Conservation (phyloP, 345 rosid species). For the Hibiscus trionum region DNA sequence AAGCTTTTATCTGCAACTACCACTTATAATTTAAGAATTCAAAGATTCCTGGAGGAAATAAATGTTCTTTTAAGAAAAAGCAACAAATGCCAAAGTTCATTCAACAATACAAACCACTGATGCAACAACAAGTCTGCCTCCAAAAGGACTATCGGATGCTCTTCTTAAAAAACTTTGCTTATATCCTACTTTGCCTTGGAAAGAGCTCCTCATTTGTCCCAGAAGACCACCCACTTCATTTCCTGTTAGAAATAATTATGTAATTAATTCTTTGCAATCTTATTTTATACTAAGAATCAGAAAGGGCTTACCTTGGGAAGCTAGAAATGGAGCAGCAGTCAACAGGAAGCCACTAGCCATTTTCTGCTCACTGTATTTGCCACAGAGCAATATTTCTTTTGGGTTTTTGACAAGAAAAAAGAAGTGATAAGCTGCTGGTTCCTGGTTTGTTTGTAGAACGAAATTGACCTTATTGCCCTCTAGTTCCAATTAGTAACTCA, state of each 20-base stretch:
- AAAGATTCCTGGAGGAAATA: not conserved
- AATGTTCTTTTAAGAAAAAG: not conserved
- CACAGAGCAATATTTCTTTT: not conserved
- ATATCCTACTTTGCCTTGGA: slow-evolving; percentile 21
- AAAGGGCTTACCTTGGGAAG: slow-evolving; percentile 30
- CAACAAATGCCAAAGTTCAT: not conserved
- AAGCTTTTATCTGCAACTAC: not conserved
- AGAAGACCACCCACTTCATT: slow-evolving; percentile 23
- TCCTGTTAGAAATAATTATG: slow-evolving; percentile 24
- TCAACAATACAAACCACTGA: slow-evolving; percentile 34
- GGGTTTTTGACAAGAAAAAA: not conserved
- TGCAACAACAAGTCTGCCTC: slow-evolving; percentile 21
- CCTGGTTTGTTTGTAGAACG: not conserved
- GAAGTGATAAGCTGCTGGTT: not conserved
- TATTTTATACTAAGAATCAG: not conserved
- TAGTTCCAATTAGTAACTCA: not conserved
- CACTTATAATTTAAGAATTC: not conserved
- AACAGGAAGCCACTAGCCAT: slow-evolving; percentile 14
- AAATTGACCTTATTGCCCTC: slow-evolving; percentile 23
- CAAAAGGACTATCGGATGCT: slow-evolving; percentile 7
- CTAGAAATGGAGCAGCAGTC: slow-evolving; percentile 18
- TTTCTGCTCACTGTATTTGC: slow-evolving; percentile 16
- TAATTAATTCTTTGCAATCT: not conserved
- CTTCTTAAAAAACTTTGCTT: slow-evolving; percentile 18
- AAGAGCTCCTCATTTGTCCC: slow-evolving; percentile 27